Evolutionary conservation across 208 protist genomes (phyloP), one percentile per base, ranked within the genome.

Genomic region (Trypanosoma scelopori): DNA sequence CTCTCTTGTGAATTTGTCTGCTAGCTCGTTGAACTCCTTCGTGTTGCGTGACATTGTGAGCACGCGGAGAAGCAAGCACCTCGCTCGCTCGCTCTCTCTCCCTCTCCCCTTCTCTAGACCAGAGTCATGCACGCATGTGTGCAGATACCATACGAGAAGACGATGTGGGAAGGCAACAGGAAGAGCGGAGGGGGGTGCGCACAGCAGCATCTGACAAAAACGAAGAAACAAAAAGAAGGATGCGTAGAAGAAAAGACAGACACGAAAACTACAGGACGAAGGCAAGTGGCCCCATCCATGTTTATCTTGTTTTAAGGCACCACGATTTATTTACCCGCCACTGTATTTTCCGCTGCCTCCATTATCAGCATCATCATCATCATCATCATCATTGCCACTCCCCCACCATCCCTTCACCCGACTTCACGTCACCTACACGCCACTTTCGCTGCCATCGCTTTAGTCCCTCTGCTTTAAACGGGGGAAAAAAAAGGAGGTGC

Each of bases 11-110:
- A 94, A 94, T 32, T 71, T 79, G 37, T 89, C 85, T 0, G 85
- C 84, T 45, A 79, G 68, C 41, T 72, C 53, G 74, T 90, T 94
- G 52, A 94, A 94, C 61, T 91, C 82, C 49, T 88, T 90, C 5
- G 83, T 91, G 71, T 93, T 93, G 55, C 81, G 81, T 5, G 87
- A 93, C 83, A 89, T 93, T 11, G 18, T 1, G 53, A 47, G n/a
- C 20, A 20, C 22, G 12, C 3, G 42, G 23, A 11, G 11, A 41
- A 28, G 23, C 28, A 39, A 15, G 4, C 9, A 11, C 0, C 11
- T 55, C 27, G 2, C 32, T 1, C 7, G 9, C 0, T n/a, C 20
- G 3, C 16, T 18, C n/a, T n/a, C n/a, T n/a, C n/a, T n/a, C n/a
- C n/a, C n/a, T n/a, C n/a, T n/a, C n/a, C n/a, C n/a, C n/a, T n/a